These are phyloP conservation scores for Stephania yunnanensis DNA, from an alignment of 164 flowering plant species.

Conservation along the genomic window DNA sequence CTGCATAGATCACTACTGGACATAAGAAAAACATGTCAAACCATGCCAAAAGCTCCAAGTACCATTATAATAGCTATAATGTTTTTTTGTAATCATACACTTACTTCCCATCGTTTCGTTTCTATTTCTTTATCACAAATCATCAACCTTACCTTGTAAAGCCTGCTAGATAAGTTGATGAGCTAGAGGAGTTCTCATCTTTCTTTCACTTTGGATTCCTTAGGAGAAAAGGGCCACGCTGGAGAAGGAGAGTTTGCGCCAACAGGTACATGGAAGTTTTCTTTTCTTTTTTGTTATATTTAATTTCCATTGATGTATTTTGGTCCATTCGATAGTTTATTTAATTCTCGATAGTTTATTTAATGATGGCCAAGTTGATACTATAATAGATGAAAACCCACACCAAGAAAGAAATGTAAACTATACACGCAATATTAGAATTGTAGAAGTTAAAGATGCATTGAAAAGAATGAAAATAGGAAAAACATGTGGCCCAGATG, in stretches of 20 bases:
- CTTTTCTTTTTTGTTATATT: background rate
- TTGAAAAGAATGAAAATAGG: too few species aligned
- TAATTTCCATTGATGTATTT: background rate
- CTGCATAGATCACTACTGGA: background rate
- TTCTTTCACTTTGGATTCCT: background rate
- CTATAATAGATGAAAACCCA: too few species aligned
- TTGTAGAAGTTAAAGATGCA: too few species aligned
- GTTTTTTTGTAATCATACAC: background rate
- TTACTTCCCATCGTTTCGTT: background rate
- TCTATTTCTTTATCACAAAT: background rate
- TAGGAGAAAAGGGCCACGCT: conserved; percentile 63
- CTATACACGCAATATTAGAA: too few species aligned
- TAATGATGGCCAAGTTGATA: too few species aligned
- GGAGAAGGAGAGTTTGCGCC: conserved; percentile 66
- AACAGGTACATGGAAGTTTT: conserved; percentile 40
- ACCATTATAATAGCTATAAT: background rate
- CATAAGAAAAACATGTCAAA: too few species aligned
- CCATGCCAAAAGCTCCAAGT: background rate
- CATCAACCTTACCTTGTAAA: background rate
- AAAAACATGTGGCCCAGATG: too few species aligned
- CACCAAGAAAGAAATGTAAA: too few species aligned
- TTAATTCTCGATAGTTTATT: too few species aligned
- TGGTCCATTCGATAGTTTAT: too few species aligned
- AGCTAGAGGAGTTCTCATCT: background rate
- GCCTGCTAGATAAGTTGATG: background rate